These are phyloP conservation scores for Apiospora malaysiana DNA, from an alignment of 2,329 filamentous ascomycete genomes.

Conservation along the genomic window DNA sequence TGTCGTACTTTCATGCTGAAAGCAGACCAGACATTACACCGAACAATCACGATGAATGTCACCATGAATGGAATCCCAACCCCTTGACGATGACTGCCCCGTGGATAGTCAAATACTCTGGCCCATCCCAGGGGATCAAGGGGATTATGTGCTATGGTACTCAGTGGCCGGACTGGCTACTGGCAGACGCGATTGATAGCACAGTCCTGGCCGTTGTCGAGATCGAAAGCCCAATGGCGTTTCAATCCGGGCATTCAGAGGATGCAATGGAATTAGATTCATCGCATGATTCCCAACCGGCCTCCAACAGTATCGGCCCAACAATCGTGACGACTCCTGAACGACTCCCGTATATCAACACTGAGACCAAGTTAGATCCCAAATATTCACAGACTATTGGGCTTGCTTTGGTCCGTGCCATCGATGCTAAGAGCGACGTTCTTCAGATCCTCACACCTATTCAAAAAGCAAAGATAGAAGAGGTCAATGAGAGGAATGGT, in stretches of 20 bases:
- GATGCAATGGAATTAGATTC: slow-evolving; percentile 22
- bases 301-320: slow-evolving; percentile 24
- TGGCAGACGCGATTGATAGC: slow-evolving; percentile 72
- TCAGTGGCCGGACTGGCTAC: slow-evolving; percentile 60
- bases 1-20: slow-evolving; percentile 74
- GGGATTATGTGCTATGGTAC: slow-evolving; percentile 73
- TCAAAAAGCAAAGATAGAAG: slow-evolving; percentile 44
- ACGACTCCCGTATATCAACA: slow-evolving; percentile 67
- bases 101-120: slow-evolving; percentile 66
- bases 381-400: slow-evolving; percentile 64
- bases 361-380: slow-evolving; percentile 65
- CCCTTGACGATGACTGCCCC: slow-evolving; percentile 65
- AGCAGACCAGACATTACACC: slow-evolving; percentile 25
- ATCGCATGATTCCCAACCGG: slow-evolving; percentile 34
- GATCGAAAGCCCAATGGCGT: slow-evolving; percentile 60
- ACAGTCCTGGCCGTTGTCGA: slow-evolving; percentile 71
- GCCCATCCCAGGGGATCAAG: slow-evolving; percentile 57
- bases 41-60: slow-evolving; percentile 45
- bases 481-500: slow-evolving; percentile 47
- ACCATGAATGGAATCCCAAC: slow-evolving; percentile 53
- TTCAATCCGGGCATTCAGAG: slow-evolving; percentile 42
- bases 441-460: slow-evolving; percentile 73
- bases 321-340: slow-evolving; percentile 49
- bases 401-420: slow-evolving; percentile 71
- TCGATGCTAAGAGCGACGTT: slow-evolving; percentile 59